These are phyloP conservation scores for Nicotiana otophora DNA, from an alignment of 257 asterid genomes.

Conservation along the genomic window DNA sequence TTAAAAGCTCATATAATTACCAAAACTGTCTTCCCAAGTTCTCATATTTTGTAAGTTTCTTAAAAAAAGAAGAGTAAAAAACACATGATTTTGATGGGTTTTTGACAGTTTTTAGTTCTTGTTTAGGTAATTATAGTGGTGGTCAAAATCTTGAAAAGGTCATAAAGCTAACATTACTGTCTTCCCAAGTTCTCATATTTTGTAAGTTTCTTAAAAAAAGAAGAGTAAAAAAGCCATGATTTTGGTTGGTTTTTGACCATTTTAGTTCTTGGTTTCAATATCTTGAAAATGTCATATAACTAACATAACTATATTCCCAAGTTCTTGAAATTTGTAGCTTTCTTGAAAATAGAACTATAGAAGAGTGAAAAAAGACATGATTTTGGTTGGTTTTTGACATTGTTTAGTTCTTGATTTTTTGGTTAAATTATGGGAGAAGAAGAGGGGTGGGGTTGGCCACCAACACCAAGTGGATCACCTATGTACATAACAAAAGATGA, in stretches of 20 bases:
- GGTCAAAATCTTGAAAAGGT: too few relatives aligned
- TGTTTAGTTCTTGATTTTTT: not conserved
- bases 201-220: not conserved
- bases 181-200: not conserved
- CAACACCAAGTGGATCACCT: constrained; percentile 52
- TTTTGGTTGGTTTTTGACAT: not conserved
- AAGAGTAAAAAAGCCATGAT: not conserved
- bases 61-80: not conserved
- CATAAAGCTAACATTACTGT: not conserved
- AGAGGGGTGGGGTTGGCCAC: constrained; percentile 58
- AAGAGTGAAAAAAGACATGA: not conserved
- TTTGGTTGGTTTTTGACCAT: not conserved
- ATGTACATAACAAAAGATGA: constrained; percentile 51
- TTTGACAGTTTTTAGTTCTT: not conserved
- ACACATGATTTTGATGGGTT: too few relatives aligned
- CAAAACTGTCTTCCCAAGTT: not conserved
- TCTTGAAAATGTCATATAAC: too few relatives aligned
- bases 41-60: too few relatives aligned
- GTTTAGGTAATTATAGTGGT: not conserved
- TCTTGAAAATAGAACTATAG: not conserved
- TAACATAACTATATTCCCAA: not conserved
- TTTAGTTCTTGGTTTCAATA: not conserved
- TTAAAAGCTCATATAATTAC: not conserved
- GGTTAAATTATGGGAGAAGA: constrained; percentile 48
- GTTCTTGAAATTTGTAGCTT: not conserved